Evolutionary conservation across 352 stramenopile genomes (phyloP).

Genomic region (Phytopythium ostracodes): DNA sequence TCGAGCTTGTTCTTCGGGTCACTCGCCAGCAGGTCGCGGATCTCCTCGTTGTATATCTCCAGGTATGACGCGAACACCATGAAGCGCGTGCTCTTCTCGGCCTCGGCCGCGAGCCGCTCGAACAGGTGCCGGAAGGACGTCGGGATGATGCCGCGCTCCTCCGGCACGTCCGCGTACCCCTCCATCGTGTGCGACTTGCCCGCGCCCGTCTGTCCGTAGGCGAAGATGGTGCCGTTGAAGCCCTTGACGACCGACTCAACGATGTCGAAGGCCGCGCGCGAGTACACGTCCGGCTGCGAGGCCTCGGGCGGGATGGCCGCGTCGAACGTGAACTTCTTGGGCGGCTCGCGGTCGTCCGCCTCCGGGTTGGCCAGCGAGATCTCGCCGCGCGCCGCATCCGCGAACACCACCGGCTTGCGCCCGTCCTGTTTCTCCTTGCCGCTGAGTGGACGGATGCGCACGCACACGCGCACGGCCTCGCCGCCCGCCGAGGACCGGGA

Average conservation of each 20-base stretch:
- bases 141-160: too few species aligned
- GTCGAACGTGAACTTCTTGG: constrained; percentile 96
- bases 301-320: constrained; percentile 84
- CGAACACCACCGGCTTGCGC: constrained; percentile 73
- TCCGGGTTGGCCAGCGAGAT: constrained; percentile 88
- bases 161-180: too few species aligned
- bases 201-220: too few species aligned
- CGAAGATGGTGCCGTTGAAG: constrained; percentile 89
- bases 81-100: too few species aligned
- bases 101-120: too few species aligned
- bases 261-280: constrained; percentile 85
- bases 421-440: constrained; percentile 91
- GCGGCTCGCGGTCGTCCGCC: constrained; percentile 62
- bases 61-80: too few species aligned
- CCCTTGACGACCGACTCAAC: constrained; percentile 92
- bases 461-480: constrained; percentile 92
- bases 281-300: constrained; percentile 90
- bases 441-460: constrained; percentile 91
- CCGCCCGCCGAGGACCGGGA: constrained; percentile 1
- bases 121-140: too few species aligned
- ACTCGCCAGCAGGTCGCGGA: constrained; percentile 86
- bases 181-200: too few species aligned
- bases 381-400: constrained; percentile 67
- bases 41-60: constrained; percentile 46
- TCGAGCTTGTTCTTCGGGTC: too few species aligned